Percentiles rank a stretch among this genome's conserved stretches.
Conservation (phyloP, 2,329 filamentous ascomycete species). For the Delphinella strobiligena region DNA sequence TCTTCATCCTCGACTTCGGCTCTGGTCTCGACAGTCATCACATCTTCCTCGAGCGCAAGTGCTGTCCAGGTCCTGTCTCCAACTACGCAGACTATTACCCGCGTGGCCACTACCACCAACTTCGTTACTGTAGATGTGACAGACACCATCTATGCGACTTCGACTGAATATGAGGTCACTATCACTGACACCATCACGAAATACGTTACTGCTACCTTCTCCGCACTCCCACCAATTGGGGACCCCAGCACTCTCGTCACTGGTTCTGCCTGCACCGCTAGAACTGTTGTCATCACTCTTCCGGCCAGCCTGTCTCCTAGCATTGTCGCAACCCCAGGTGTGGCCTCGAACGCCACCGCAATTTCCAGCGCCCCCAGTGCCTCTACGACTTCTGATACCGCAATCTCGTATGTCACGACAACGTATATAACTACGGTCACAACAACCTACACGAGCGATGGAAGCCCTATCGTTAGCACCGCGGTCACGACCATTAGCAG, state of each 20-base stretch:
- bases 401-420: no score
- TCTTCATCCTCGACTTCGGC: neutral
- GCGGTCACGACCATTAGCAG: no score
- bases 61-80: neutral
- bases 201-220: slow-evolving; percentile 8
- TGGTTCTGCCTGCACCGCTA: slow-evolving; percentile 3
- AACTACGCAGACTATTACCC: neutral
- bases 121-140: neutral
- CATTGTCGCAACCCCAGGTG: neutral
- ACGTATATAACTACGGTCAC: no score
- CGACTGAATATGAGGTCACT: slow-evolving; percentile 7
- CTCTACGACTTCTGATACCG: no score
- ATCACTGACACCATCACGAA: slow-evolving; percentile 7
- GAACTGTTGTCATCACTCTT: slow-evolving; percentile 5
- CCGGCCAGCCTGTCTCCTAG: slow-evolving; percentile 5
- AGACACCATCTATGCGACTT: neutral
- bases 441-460: no score
- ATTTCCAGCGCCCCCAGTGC: no score
- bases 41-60: neutral
- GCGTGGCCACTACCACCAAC: neutral
- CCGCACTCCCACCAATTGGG: slow-evolving; percentile 3
- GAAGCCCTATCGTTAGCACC: no score
- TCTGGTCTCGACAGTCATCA: neutral
- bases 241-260: neutral
- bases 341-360: no score